These are phyloP conservation scores for Allomyces javanicus DNA, from an alignment of 192 early-diverging fungal species.

Conservation along the genomic window DNA sequence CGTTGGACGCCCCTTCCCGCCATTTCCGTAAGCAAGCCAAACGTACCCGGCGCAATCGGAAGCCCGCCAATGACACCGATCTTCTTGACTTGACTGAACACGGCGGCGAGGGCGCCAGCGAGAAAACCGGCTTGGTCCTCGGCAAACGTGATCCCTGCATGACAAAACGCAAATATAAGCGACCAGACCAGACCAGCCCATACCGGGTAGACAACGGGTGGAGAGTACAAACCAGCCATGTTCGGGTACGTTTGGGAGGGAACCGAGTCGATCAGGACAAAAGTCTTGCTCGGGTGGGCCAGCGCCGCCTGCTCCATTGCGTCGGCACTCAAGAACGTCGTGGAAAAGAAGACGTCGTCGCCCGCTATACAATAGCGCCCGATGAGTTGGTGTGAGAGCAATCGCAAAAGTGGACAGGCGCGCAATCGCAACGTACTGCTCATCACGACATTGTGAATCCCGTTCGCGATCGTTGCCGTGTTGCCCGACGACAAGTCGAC, in stretches of 20 bases:
- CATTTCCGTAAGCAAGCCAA: too few species aligned
- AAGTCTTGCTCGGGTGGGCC: not conserved
- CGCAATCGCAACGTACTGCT: too few species aligned
- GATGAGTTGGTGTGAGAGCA: too few species aligned
- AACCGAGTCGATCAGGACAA: not conserved
- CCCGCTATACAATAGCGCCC: not conserved
- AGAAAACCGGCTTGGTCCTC: constrained; percentile 10
- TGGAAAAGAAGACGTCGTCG: not conserved
- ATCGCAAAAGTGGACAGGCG: too few species aligned
- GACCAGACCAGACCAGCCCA: too few species aligned
- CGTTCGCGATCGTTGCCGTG: too few species aligned
- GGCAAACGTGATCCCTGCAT: constrained; percentile 6
- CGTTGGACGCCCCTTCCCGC: too few species aligned
- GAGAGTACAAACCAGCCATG: not conserved
- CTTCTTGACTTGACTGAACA: constrained; percentile 1
- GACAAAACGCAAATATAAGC: not conserved
- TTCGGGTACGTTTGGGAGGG: not conserved
- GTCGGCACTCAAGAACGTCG: not conserved
- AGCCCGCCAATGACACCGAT: constrained; percentile 9
- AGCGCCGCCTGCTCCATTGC: not conserved
- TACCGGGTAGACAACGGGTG: not conserved
- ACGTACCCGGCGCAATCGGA: constrained; percentile 2
- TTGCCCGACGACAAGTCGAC: too few species aligned
- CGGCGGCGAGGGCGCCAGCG: constrained; percentile 8
- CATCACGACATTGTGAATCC: too few species aligned